phyloP scores from a whole-genome alignment of 2,329 filamentous ascomycete species.

The Parastagonospora avenae region DNA sequence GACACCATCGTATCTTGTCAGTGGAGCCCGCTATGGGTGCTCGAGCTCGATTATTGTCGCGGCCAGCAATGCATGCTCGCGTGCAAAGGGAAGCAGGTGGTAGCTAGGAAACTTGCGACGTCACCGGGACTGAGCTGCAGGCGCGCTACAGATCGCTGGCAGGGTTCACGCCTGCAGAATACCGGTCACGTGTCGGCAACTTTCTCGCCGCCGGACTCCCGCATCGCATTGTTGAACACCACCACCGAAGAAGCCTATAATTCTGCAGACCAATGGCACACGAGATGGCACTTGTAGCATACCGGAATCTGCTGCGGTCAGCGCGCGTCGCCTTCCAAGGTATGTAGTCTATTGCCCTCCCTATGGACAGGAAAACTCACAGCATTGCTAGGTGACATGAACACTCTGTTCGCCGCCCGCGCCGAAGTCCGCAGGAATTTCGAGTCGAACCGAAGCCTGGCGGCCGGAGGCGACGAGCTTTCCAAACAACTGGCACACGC shows the following conservation, averaged over 20 bases:
- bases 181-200: constrained; percentile 22
- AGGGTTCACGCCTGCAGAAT: constrained; percentile 20
- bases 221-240: constrained; percentile 7
- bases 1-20: constrained; percentile 67
- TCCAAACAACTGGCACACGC: constrained; percentile 75
- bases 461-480: constrained; percentile 63
- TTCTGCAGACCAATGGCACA: constrained; percentile 21
- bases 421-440: constrained; percentile 76
- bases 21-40: constrained; percentile 37
- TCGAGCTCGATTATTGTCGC: constrained; percentile 18
- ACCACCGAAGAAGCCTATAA: neutral
- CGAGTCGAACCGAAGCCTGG: constrained; percentile 66
- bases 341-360: constrained; percentile 43
- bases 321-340: constrained; percentile 83
- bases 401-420: constrained; percentile 72
- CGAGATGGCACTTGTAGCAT: constrained; percentile 72
- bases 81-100: constrained; percentile 9
- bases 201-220: constrained; percentile 25
- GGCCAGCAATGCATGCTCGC: constrained; percentile 34
- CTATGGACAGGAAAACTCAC: neutral
- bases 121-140: constrained; percentile 24
- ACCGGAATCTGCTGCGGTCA: constrained; percentile 80
- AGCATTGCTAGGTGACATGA: constrained; percentile 66
- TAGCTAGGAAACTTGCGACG: constrained; percentile 18
- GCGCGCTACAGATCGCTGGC: constrained; percentile 24